Base-by-base conservation (phyloP, 352 stramenopile species). In the Achlya hypogyna region DNA sequence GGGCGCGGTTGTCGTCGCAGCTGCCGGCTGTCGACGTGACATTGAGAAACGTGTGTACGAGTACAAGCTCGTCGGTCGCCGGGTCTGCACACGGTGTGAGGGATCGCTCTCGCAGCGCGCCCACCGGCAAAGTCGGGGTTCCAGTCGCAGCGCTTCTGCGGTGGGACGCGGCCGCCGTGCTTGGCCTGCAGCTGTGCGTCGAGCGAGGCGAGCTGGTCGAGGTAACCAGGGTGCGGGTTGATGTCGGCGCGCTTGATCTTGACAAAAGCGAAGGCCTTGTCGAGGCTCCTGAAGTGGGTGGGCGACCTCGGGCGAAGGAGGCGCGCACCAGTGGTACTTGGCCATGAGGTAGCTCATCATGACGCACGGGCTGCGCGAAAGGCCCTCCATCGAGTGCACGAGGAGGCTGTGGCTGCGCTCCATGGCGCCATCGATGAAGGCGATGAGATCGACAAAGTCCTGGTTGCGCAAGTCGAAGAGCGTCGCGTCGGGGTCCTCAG, bases 241-340 rank as follows among this genome's bases (percentile, higher is more conserved):
- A 96, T 84, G 71, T 97, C 91, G 0, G 76, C 62, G 14, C 88
- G 82, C 72, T 97, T 97, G 53, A 74, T 86, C 63, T 82, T 76
- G 28, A 98, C 72, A 72, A 91, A 98, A 49, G 96, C 89, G 67
- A 96, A 89, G 4, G 84, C 80, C 74, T 98, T 98, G 71, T 97
- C 88, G 31, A 97, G 74, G 0, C 89, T 67, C 60, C 60, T 67
- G 43, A n/a, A n/a, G n/a, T n/a, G n/a, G n/a, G n/a, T n/a, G n/a
- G n/a, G n/a, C n/a, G n/a, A n/a, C n/a, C n/a, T n/a, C n/a, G n/a
- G n/a, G 86, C n/a, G n/a, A n/a, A n/a, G n/a, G n/a, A n/a, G n/a
- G n/a, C n/a, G n/a, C n/a, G n/a, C n/a, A n/a, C 91, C 91, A 98
- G 54, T 86, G 87, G 72, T 97, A 97, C 69, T 87, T 96, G 47